Percentiles rank a stretch among this genome's conserved stretches.
Conservation (phyloP, 352 stramenopile genomes). For the Phytophthora melonis region DNA sequence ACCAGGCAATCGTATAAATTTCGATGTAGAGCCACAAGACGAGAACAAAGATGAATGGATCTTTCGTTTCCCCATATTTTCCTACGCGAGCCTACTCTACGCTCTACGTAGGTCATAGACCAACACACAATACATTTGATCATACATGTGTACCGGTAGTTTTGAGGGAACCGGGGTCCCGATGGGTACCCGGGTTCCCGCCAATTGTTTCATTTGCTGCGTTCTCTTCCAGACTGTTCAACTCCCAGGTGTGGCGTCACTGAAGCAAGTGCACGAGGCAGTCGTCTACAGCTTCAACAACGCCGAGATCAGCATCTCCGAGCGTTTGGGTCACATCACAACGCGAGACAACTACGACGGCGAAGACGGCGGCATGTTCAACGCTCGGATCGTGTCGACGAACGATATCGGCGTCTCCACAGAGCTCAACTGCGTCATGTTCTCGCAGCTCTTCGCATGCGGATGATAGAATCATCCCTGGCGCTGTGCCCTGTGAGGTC, state of each 20-base stretch:
- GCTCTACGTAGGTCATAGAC: no score
- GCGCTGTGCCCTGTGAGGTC: background rate
- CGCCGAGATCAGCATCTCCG: constrained; percentile 46
- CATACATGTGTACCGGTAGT: no score
- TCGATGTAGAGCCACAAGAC: no score
- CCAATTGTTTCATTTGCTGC: no score
- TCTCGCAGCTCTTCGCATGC: background rate
- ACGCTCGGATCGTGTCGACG: constrained; percentile 12
- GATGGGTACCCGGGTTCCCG: no score
- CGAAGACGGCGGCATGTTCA: constrained; percentile 11
- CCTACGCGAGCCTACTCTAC: no score
- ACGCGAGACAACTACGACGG: constrained; percentile 38
- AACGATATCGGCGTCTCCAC: constrained; percentile 6
- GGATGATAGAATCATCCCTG: background rate
- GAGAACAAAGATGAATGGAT: no score
- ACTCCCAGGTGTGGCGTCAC: constrained; percentile 23
- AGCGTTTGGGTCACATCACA: constrained; percentile 38
- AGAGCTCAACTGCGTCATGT: constrained; percentile 16
- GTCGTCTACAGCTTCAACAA: constrained; percentile 36
- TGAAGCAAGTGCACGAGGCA: constrained; percentile 38
- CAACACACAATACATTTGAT: no score
- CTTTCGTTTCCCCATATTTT: no score
- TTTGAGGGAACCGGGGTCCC: no score
- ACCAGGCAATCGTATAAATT: no score
- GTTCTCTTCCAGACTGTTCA: constrained; percentile 33